Base-by-base conservation (phyloP, 805 yeast genomes). In the Wickerhamia fluorescens region DNA sequence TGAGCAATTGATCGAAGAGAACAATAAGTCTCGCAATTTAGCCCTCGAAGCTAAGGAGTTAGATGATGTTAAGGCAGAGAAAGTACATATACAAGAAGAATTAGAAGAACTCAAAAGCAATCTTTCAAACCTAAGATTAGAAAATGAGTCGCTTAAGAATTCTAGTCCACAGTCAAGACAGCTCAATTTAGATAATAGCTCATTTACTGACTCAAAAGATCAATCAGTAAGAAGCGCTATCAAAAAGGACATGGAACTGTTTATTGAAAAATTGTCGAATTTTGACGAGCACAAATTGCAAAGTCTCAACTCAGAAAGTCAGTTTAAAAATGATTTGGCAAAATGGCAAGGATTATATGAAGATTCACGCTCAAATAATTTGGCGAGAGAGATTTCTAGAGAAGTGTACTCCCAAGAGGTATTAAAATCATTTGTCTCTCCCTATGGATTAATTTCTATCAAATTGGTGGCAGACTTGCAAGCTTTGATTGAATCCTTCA, bases 291-390 rank as follows among this genome's bases (percentile, higher is more conserved):
- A n/a, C n/a, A n/a, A n/a, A n/a, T n/a, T n/a, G n/a, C n/a, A n/a
- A n/a, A n/a, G 20, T 4, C n/a, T 12, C 28, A 2, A 16, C 8
- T 9, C 9, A 15, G 6, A 11, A 20, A 17, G 16, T 15, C 18
- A 32, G 4, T 36, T 53, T 25, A 47, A 46, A 28, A 43, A 41
- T 23, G 63, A 61, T 26, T 49, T 67, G 7, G 47, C 58, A 4
- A 61, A 58, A 31, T 69, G 82, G 74, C 76, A 71, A 49, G 45
- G 50, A 27, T 71, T 59, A 37, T 70, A 58, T 40, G 73, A 73
- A 46, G 66, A 68, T 9, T 53, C 66, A n/a, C 63, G 72, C 16
- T 43, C 68, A 14, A 52, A 52, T 20, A 46, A 48, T 8, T 39
- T 47, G 15, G 35, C 44, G 4, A 38, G 36, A 18, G 38, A 43